These are phyloP conservation scores for Penicillium verrucosum DNA, from an alignment of 2,329 filamentous ascomycete genomes.

Conservation along the genomic window DNA sequence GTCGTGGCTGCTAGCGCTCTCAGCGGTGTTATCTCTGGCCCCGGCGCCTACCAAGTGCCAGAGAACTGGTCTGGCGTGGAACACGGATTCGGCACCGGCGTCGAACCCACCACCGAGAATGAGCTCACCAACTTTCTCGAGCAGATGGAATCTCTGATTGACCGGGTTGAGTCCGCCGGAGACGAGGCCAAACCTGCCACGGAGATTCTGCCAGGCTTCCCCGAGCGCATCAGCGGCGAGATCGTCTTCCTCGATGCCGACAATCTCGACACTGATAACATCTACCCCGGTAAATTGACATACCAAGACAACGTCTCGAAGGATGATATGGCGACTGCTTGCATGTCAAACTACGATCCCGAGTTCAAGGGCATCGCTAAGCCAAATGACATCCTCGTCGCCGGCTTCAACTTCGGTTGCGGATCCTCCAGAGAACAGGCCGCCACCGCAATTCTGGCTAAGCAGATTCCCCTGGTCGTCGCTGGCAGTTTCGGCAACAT, in stretches of 20 bases:
- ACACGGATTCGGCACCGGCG: conserved; percentile 68
- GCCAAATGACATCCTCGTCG: conserved; percentile 74
- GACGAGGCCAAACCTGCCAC: conserved; percentile 43
- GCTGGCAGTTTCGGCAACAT: conserved; percentile 41
- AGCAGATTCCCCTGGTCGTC: conserved; percentile 38
- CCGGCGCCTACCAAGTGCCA: conserved; percentile 73
- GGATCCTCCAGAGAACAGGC: conserved; percentile 81
- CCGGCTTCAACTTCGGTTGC: conserved; percentile 86
- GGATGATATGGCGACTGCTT: conserved; percentile 81
- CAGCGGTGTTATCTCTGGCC: conserved; percentile 54
- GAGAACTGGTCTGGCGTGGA: conserved; percentile 61
- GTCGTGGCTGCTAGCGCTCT: conserved; percentile 89
- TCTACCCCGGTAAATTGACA: conserved; percentile 88
- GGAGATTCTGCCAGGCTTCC: conserved; percentile 80
- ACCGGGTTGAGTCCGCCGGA: conserved; percentile 48
- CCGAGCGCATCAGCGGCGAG: conserved; percentile 76
- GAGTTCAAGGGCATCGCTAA: conserved; percentile 63
- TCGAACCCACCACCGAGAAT: conserved; percentile 58
- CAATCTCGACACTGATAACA: conserved; percentile 88
- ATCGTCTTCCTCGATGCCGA: conserved; percentile 83
- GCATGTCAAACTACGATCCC: conserved; percentile 91
- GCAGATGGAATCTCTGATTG: conserved; percentile 63
- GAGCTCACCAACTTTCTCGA: conserved; percentile 68
- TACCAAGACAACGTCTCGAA: conserved; percentile 79
- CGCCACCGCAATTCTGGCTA: conserved; percentile 65